Evolutionary conservation across 805 yeast species (phyloP).

Genomic region (Saccharomyces paradoxus): DNA sequence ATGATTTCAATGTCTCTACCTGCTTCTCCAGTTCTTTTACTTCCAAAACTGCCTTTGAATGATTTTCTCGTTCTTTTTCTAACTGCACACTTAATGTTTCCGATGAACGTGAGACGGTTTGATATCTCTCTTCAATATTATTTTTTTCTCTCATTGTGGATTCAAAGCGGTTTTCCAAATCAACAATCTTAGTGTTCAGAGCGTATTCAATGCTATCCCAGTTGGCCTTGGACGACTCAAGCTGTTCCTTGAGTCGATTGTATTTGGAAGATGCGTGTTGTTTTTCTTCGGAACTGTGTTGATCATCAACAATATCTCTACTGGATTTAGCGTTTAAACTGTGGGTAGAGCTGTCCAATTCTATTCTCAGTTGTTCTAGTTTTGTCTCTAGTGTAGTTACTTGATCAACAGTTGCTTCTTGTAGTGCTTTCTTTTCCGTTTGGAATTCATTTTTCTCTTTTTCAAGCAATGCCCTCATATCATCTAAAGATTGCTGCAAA

Average conservation of each 20-base stretch:
- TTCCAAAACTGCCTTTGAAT: constrained; percentile 28
- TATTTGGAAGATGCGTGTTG: constrained; percentile 34
- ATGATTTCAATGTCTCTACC: constrained; percentile 15
- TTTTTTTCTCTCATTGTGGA: constrained; percentile 27
- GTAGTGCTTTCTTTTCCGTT: constrained; percentile 16
- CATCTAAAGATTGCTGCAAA: constrained; percentile 6
- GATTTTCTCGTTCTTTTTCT: constrained; percentile 13
- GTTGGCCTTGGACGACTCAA: constrained; percentile 66
- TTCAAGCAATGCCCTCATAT: neutral
- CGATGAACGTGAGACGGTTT: constrained; percentile 4
- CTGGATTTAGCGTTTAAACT: constrained; percentile 22
- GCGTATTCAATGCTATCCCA: constrained; percentile 77
- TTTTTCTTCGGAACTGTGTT: constrained; percentile 25
- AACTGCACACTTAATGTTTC: neutral
- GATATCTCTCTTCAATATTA: constrained; percentile 14
- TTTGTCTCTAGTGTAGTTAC: constrained; percentile 55
- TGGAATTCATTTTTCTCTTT: constrained; percentile 14
- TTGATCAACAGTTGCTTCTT: constrained; percentile 36
- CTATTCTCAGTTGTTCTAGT: constrained; percentile 58
- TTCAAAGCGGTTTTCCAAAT: constrained; percentile 39
- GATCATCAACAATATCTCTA: constrained; percentile 31
- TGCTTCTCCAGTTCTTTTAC: constrained; percentile 21
- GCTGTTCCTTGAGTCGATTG: constrained; percentile 57
- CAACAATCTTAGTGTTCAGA: constrained; percentile 41
- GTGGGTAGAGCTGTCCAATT: constrained; percentile 39